These are phyloP conservation scores for Trichoderma virens DNA, from an alignment of 495 filamentous ascomycete genomes.

Conservation along the genomic window DNA sequence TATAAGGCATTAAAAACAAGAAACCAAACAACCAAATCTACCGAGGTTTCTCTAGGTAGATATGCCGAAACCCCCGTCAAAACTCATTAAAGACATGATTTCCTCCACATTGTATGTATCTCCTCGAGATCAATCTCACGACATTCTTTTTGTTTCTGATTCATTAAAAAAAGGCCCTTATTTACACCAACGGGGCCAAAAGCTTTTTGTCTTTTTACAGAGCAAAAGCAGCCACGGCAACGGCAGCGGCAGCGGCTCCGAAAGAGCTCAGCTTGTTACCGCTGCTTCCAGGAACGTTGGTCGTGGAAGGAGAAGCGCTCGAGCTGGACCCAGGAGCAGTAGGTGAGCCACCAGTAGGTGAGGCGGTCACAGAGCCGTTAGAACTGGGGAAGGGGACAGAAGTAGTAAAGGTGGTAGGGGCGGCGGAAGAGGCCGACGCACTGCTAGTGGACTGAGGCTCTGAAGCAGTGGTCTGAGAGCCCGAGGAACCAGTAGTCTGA, in stretches of 20 bases:
- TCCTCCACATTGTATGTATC: neutral
- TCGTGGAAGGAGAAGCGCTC: neutral
- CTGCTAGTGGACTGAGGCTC: neutral
- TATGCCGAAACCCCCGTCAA: neutral
- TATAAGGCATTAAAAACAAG: neutral
- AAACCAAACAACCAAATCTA: neutral
- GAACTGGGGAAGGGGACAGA: neutral
- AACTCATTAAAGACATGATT: neutral
- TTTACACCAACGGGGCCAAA: neutral
- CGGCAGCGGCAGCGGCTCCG: conserved; percentile 7
- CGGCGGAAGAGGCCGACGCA: neutral
- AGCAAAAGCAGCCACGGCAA: conserved; percentile 4
- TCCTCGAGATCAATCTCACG: neutral
- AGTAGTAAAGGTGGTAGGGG: neutral
- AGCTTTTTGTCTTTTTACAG: neutral
- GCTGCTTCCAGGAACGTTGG: neutral
- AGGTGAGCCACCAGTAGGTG: neutral
- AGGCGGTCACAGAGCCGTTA: neutral
- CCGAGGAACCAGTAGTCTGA: neutral
- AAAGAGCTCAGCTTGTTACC: conserved; percentile 10
- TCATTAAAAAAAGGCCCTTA: neutral
- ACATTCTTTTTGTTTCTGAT: neutral
- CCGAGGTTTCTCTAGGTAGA: neutral
- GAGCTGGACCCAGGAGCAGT: neutral
- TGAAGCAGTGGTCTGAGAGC: neutral